Base-by-base conservation (phyloP, 352 stramenopile species). In the Pythium periplocum region DNA sequence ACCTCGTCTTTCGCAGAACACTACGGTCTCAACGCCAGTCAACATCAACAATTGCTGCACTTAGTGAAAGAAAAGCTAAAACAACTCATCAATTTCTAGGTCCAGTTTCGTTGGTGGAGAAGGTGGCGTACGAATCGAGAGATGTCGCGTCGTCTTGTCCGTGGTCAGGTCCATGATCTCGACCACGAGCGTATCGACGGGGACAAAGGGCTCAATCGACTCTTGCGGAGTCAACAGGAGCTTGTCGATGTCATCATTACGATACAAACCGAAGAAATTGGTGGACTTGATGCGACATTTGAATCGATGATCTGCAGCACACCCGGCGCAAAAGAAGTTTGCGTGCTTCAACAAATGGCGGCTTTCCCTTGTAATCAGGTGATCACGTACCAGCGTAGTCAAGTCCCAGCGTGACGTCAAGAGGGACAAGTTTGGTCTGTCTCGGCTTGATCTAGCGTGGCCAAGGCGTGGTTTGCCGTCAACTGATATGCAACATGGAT, bases 221-320 rank as follows among this genome's bases (percentile, higher is more conserved):
- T 55, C 46, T 33, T 66, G 37, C 30, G 40, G 55, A 9, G 65
- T 61, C 33, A 59, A 52, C 36, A 88, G 57, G 36, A 84, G 55
- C 34, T 48, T 45, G 42, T 83, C 79, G 34, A 90, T 79, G 59
- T 86, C 77, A 31, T 85, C 67, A 38, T 75, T 73, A 38, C 67
- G 58, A 60, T 86, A 88, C 12, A 91, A 52, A 26, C 69, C 76
- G 57, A 83, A 88, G 32, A 77, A 55, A 43, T 87, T 88, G 3
- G 68, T 72, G 10, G 73, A 86, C 44, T 75, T 78, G 65, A 91
- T 86, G 33, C 76, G 72, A 60, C 75, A 91, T 51, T 86, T 87
- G 57, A 87, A 85, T 49, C 75, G 71, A 37, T 66, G 57, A 57
- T 88, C 75, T 67, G 60, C 42, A 57, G 6, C 17, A 26, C 17